Percentiles rank a stretch among this genome's conserved stretches.
phyloP scores from a whole-genome alignment of 2,329 filamentous ascomycete genomes.

The Onygena corvina region DNA sequence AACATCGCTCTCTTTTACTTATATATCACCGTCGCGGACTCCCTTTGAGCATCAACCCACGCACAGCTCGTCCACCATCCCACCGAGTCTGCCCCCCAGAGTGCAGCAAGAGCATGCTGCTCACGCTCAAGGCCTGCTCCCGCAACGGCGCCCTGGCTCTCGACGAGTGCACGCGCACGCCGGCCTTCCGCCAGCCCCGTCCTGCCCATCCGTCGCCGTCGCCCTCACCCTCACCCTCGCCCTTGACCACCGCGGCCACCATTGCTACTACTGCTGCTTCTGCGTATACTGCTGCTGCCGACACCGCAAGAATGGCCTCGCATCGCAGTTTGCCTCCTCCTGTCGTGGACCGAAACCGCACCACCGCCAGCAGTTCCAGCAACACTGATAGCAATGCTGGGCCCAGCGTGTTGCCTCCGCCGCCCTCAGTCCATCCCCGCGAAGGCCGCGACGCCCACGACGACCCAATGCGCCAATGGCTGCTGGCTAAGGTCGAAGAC shows the following conservation, averaged over 20 bases:
- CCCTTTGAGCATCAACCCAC: too few relatives aligned
- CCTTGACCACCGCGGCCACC: conserved; percentile 18
- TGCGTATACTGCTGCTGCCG: conserved; percentile 24
- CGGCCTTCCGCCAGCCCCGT: conserved; percentile 9
- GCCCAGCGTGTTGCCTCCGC: conserved; percentile 39
- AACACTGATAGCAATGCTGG: conserved; percentile 34
- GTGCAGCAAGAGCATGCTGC: too few relatives aligned
- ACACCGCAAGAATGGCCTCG: conserved; percentile 39
- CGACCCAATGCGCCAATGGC: conserved; percentile 60
- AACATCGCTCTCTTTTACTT: too few relatives aligned
- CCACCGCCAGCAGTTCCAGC: neutral
- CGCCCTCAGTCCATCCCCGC: conserved; percentile 36
- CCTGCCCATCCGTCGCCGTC: conserved; percentile 1
- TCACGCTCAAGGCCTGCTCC: conserved; percentile 40
- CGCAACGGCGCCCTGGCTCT: conserved; percentile 31
- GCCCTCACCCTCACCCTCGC: neutral
- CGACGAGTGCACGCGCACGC: conserved; percentile 5
- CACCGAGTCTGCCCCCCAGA: too few relatives aligned
- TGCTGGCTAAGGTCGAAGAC: conserved; percentile 59
- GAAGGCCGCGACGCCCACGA: conserved; percentile 32
- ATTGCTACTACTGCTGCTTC: conserved; percentile 17
- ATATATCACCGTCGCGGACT: too few relatives aligned
- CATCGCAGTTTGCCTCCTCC: conserved; percentile 60
- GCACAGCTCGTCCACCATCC: too few relatives aligned
- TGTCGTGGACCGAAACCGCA: conserved; percentile 45